A percentile compares a stretch with the other conserved stretches of the same genome.
phyloP scores from a whole-genome alignment of 495 filamentous ascomycete species.

The Massariosphaeria phaeospora region DNA sequence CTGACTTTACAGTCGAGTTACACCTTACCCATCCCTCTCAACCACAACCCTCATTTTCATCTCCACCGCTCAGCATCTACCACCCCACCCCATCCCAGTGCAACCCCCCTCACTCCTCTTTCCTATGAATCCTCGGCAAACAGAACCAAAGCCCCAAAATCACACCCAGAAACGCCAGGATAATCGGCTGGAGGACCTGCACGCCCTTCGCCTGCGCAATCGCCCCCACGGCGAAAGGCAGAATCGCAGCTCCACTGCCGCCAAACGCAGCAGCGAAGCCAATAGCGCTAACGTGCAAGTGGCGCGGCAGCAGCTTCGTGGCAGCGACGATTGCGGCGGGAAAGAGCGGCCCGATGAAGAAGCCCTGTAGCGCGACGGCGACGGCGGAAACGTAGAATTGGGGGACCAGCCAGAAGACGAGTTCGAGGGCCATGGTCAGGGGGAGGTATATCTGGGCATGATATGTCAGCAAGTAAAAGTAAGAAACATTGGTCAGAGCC shows the following conservation, averaged over 20 bases:
- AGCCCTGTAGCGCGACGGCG: conserved; percentile 62
- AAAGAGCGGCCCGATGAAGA: conserved; percentile 62
- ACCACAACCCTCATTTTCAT: no score
- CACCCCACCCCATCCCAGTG: no score
- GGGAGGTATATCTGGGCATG: conserved; percentile 42
- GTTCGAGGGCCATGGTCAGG: conserved; percentile 40
- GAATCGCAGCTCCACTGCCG: conserved; percentile 68
- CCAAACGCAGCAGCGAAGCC: conserved; percentile 82
- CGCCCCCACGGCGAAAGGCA: conserved; percentile 80
- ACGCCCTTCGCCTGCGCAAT: conserved; percentile 79
- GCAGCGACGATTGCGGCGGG: conserved; percentile 72
- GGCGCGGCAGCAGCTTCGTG: conserved; percentile 73
- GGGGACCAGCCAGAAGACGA: conserved; percentile 59
- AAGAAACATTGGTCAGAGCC: background rate
- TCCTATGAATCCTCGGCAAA: conserved; percentile 41
- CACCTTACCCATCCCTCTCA: no score
- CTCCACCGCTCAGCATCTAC: no score
- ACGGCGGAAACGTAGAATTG: conserved; percentile 68
- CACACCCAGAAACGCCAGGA: conserved; percentile 58
- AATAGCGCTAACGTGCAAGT: conserved; percentile 75
- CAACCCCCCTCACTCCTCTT: conserved; percentile 30
- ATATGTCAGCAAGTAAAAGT: background rate
- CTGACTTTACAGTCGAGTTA: no score
- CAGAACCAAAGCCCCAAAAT: conserved; percentile 41
- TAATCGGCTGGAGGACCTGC: conserved; percentile 69